These are phyloP conservation scores for Phytophthora aleatoria DNA, from an alignment of 352 stramenopile genomes.

Conservation along the genomic window DNA sequence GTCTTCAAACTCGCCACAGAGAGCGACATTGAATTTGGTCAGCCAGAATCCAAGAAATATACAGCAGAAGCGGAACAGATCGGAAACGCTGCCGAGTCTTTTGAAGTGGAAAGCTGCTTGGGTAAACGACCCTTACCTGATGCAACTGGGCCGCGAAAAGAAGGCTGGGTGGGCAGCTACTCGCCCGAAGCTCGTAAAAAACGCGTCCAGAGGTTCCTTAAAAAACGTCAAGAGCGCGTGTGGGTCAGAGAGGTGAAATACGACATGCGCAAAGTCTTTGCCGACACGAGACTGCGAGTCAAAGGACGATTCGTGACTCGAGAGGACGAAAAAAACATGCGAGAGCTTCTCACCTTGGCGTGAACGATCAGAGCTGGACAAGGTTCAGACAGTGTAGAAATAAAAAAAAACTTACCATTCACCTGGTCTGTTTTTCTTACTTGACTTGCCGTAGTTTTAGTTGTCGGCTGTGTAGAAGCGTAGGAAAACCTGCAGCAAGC, in stretches of 20 bases:
- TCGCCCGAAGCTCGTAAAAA: conserved; percentile 90
- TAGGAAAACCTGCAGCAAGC: conserved; percentile 39
- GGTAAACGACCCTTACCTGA: conserved; percentile 15
- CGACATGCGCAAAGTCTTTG: conserved; percentile 97
- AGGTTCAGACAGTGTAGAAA: conserved; percentile 14
- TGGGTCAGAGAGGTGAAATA: conserved; percentile 96
- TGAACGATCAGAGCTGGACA: conserved; percentile 23
- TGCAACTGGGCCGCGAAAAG: conserved; percentile 14
- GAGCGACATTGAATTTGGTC: background rate
- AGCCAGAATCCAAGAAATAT: conserved; percentile 5
- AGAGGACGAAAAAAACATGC: conserved; percentile 90
- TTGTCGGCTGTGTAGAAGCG: conserved; percentile 28
- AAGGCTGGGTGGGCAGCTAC: conserved; percentile 90
- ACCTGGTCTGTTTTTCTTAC: background rate
- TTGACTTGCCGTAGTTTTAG: conserved; percentile 11
- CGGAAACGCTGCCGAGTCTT: background rate
- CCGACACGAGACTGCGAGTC: conserved; percentile 94
- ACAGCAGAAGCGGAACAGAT: conserved; percentile 15
- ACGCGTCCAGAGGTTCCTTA: conserved; percentile 92
- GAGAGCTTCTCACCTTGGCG: conserved; percentile 70
- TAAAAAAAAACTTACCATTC: conserved; percentile 24
- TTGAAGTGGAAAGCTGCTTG: conserved; percentile 6
- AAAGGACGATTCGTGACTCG: conserved; percentile 97
- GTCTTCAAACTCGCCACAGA: conserved; percentile 28
- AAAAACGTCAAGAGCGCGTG: conserved; percentile 93